Evolutionary conservation across 1,284 basidiomycete species (phyloP).

Genomic region (Sanghuangporus weigelae): DNA sequence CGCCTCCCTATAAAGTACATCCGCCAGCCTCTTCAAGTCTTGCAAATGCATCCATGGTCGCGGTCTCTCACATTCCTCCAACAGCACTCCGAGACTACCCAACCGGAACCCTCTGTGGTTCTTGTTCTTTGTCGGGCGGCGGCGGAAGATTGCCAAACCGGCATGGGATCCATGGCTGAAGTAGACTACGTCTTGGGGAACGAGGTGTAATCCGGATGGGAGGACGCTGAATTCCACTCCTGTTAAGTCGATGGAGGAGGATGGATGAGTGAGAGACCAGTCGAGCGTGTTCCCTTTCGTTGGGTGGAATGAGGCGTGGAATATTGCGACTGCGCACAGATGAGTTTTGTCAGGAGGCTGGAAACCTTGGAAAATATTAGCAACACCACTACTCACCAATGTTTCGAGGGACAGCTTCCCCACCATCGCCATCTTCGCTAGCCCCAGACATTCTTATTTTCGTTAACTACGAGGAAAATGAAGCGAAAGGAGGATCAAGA

Average conservation of each 20-base stretch:
- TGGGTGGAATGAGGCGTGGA: slow-evolving; percentile 77
- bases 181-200: slow-evolving; percentile 76
- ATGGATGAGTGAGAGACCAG: slow-evolving; percentile 54
- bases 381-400: not conserved
- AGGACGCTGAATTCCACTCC: slow-evolving; percentile 73
- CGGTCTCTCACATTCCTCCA: slow-evolving; percentile 56
- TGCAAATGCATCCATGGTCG: slow-evolving; percentile 67
- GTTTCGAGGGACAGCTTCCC: not conserved
- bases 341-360: not conserved
- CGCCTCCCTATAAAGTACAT: slow-evolving; percentile 46
- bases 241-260: slow-evolving; percentile 56
- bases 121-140: slow-evolving; percentile 49
- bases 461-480: not conserved
- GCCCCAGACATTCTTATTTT: not conserved
- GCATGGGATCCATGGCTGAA: slow-evolving; percentile 64
- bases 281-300: slow-evolving; percentile 73
- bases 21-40: slow-evolving; percentile 54
- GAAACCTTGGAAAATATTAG: not conserved
- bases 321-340: slow-evolving; percentile 58
- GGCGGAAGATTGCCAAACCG: slow-evolving; percentile 66
- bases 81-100: slow-evolving; percentile 69
- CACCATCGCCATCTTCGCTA: not conserved
- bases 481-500: not conserved
- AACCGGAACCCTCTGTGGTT: slow-evolving; percentile 75
- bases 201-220: slow-evolving; percentile 73